Conservation (phyloP, 495 filamentous ascomycete species). For the Penicillium riverlandense region DNA sequence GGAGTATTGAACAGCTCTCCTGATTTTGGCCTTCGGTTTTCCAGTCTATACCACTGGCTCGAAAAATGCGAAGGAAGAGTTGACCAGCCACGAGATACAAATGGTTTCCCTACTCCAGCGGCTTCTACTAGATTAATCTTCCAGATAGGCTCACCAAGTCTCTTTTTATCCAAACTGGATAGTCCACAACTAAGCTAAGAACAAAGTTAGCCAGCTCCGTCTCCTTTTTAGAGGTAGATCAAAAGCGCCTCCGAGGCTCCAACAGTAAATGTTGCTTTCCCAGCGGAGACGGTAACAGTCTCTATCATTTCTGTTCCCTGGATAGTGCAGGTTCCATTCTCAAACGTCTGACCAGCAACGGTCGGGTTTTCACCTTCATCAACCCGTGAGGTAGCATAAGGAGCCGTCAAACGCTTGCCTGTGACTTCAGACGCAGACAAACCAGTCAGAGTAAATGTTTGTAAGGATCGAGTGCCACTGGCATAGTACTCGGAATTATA, state of each 20-base stretch:
- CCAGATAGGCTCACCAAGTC: no score
- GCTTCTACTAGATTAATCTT: no score
- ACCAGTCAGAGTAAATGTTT: slow-evolving; percentile 41
- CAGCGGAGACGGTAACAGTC: slow-evolving; percentile 27
- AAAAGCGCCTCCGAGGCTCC: slow-evolving; percentile 48
- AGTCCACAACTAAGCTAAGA: no score
- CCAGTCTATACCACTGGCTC: no score
- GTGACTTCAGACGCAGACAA: slow-evolving; percentile 27
- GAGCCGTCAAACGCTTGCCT: slow-evolving; percentile 48
- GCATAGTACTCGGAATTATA: slow-evolving; percentile 55
- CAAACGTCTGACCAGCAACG: slow-evolving; percentile 48
- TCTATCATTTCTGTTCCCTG: slow-evolving; percentile 38
- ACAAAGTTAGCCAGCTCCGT: no score
- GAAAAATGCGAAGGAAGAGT: no score
- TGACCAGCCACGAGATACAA: no score
- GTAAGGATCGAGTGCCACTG: slow-evolving; percentile 34
- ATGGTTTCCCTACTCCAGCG: no score
- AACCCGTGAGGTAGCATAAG: slow-evolving; percentile 38
- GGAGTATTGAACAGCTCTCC: no score
- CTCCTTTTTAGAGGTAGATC: slow-evolving; percentile 36
- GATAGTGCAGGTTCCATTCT: slow-evolving; percentile 43
- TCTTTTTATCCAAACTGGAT: no score
- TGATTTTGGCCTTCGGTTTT: no score
- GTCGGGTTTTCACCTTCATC: slow-evolving; percentile 40
- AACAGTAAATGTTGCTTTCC: slow-evolving; percentile 39